phyloP scores from a whole-genome alignment of 306 rosid genomes.

The Dalbergia oliveri region DNA sequence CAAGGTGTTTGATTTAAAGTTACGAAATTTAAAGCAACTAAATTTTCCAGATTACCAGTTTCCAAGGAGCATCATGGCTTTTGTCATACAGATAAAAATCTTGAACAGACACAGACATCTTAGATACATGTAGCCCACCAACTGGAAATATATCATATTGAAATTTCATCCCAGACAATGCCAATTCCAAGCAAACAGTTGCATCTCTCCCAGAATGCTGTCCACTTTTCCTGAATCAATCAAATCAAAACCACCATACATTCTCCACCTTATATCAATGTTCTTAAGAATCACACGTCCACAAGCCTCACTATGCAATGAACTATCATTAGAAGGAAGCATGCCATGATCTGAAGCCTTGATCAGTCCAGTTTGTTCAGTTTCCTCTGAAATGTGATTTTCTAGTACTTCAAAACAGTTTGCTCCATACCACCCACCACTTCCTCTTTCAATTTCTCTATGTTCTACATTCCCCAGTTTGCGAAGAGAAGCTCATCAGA shows the following conservation, averaged over 20 bases:
- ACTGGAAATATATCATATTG: slow-evolving; percentile 78
- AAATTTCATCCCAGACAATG: slow-evolving; percentile 73
- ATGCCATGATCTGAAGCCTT: slow-evolving; percentile 50
- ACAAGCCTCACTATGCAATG: slow-evolving; percentile 49
- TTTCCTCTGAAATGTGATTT: slow-evolving; percentile 74
- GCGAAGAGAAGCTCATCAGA: slow-evolving; percentile 58
- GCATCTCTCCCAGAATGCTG: slow-evolving; percentile 70
- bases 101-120: slow-evolving; percentile 78
- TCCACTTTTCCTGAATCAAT: slow-evolving; percentile 53
- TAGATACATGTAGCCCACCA: slow-evolving; percentile 79
- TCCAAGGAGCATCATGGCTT: slow-evolving; percentile 95
- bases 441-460: slow-evolving; percentile 65
- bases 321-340: slow-evolving; percentile 54
- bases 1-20: slow-evolving; percentile 30
- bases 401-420: slow-evolving; percentile 67
- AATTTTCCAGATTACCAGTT: slow-evolving; percentile 63
- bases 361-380: slow-evolving; percentile 43
- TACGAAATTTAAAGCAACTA: slow-evolving; percentile 24
- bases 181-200: slow-evolving; percentile 68
- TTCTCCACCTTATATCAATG: slow-evolving; percentile 85
- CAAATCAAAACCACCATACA: slow-evolving; percentile 88
- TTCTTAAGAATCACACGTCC: slow-evolving; percentile 78
- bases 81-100: slow-evolving; percentile 80
- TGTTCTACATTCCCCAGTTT: slow-evolving; percentile 50
- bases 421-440: slow-evolving; percentile 80